Base-by-base conservation (phyloP, 495 filamentous ascomycete species). In the Talaromyces thailandensis region DNA sequence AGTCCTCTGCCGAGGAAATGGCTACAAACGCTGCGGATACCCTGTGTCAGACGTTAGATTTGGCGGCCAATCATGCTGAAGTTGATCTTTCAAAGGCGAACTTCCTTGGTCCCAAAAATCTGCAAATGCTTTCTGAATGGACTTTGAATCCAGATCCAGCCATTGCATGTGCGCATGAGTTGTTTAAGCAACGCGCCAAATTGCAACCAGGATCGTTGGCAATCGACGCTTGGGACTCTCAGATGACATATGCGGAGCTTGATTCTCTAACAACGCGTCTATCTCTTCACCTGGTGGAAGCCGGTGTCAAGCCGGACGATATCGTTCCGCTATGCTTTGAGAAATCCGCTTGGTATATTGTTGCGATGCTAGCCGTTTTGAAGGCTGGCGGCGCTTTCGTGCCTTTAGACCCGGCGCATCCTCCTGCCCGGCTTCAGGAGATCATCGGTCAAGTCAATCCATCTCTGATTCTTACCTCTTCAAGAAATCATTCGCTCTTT, bases 301-400 rank as follows among this genome's bases (percentile, higher is more conserved):
- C 67, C 0, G 68, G 72, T 8, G 64, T 74, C 56, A 67, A 66
- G 25, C 70, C 73, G 12, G 81, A 77, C 23, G 71, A 62, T 16
- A 62, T 75, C 8, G 73, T 84, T 6, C 78, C 81, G 0, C 64
- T 85, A 23, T 84, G 78, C 64, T 80, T 84, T 35, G 81, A 84
- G 59, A 85, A 85, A 64, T 82, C 76, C 23, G 70, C 67, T 53
- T 79, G 76, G 79, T 77, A 79, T 2, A 65, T 80, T 21, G 73
- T 84, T 29, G 76, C 80, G 0, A 71, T 83, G 0, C 60, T 85
- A 6, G 82, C 69, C 24, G 70, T 83, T 25, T 72, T 83, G 68
- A 81, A 82, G 61, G 70, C 82, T 12, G 81, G 82, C 31, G 78
- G 69, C 4, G 72, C 62, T 6, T 63, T 65, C 51, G 53, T 62